Percentiles rank a stretch among this genome's conserved stretches.
Evolutionary conservation across 2,329 filamentous ascomycete species (phyloP).

Genomic region (Fusarium falciforme): DNA sequence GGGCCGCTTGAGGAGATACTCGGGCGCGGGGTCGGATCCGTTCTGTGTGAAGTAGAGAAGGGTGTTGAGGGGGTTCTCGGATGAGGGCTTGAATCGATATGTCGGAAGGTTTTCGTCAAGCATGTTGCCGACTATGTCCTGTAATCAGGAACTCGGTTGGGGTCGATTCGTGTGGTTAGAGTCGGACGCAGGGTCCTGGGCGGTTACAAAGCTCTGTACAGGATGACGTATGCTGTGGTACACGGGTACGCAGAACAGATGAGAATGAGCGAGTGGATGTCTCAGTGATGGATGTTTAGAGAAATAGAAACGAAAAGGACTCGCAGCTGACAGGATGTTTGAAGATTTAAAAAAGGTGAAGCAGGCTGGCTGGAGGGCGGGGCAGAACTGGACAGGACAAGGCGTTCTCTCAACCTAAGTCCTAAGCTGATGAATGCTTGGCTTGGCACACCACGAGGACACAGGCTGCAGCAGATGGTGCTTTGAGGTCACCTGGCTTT

Average conservation of each 20-base stretch:
- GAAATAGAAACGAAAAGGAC: not conserved
- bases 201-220: conserved; percentile 10
- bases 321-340: not conserved
- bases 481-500: not conserved
- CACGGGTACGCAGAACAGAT: not conserved
- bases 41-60: conserved; percentile 73
- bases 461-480: not conserved
- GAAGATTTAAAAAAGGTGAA: conserved; percentile 1
- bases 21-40: conserved; percentile 81
- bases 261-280: not conserved
- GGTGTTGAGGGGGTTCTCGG: conserved; percentile 66
- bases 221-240: conserved; percentile 20
- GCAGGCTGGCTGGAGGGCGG: not conserved
- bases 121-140: conserved; percentile 63
- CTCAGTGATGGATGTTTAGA: not conserved
- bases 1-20: conserved; percentile 85
- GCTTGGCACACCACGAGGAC: not conserved
- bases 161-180: not conserved
- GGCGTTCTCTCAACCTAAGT: not conserved
- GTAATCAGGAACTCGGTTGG: not conserved
- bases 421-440: not conserved
- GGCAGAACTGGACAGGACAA: not conserved
- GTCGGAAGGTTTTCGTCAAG: conserved; percentile 94
- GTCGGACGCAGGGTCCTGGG: not conserved
- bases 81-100: conserved; percentile 65